Evolutionary conservation across 1,139 yeast species (phyloP).

Genomic region (Candida anutae): DNA sequence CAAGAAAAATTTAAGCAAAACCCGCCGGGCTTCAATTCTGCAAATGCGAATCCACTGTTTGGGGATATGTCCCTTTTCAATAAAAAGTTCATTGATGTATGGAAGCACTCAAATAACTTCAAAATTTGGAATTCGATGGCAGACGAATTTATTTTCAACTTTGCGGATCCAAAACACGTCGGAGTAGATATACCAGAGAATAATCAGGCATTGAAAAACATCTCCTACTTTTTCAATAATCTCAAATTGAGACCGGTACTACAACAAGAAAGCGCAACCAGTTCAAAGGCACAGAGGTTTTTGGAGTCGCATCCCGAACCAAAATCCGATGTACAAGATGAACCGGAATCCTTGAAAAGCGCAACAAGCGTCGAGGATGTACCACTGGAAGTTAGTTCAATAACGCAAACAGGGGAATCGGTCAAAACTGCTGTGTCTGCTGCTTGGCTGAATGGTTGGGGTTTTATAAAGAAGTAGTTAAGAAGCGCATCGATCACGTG

Average conservation of each 20-base stretch:
- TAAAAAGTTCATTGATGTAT: constrained; percentile 46
- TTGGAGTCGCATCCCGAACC: no score
- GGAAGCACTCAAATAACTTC: constrained; percentile 66
- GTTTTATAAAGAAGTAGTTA: no score
- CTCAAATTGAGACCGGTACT: constrained; percentile 5
- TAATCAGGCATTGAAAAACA: constrained; percentile 13
- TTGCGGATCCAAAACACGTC: constrained; percentile 73
- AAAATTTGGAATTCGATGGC: constrained; percentile 63
- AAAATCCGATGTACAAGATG: no score
- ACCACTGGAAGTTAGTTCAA: no score
- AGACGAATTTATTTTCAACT: constrained; percentile 84
- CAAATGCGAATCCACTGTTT: constrained; percentile 9
- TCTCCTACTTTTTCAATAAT: constrained; percentile 18
- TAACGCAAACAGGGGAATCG: no score
- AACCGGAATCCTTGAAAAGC: no score
- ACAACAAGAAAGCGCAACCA: no score
- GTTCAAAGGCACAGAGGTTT: no score
- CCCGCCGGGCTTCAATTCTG: constrained; percentile 38
- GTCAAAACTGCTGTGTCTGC: no score
- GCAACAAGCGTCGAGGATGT: no score
- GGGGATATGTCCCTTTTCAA: constrained; percentile 40
- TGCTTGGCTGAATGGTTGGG: no score
- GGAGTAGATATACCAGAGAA: constrained; percentile 20
- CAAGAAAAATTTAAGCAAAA: constrained; percentile 31
- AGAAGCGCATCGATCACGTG: no score